Percentiles rank a stretch among this genome's conserved stretches.
Evolutionary conservation across 768 basidiomycete species (phyloP).

Genomic region (Tylopilus subfusipes): DNA sequence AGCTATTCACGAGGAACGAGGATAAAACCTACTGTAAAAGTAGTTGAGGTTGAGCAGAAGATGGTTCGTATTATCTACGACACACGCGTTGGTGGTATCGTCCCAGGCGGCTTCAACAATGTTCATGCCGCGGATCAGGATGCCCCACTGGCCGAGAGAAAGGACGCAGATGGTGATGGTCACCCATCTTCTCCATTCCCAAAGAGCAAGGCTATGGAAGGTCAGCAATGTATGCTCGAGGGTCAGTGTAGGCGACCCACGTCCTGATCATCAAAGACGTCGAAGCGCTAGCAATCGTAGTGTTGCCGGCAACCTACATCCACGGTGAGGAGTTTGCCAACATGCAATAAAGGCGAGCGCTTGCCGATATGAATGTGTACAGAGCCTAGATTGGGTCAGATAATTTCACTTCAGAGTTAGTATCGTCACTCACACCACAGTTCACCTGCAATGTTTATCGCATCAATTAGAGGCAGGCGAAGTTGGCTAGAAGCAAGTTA

Average conservation of each 20-base stretch:
- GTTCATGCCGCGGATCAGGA: slow-evolving; percentile 67
- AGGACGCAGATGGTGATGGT: slow-evolving; percentile 49
- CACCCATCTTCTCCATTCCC: slow-evolving; percentile 57
- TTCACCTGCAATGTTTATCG: slow-evolving; percentile 41
- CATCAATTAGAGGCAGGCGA: background rate
- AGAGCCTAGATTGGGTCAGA: slow-evolving; percentile 42
- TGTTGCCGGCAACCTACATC: slow-evolving; percentile 25
- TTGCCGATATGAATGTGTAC: slow-evolving; percentile 66
- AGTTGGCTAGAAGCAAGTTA: background rate
- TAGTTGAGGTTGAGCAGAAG: slow-evolving; percentile 60
- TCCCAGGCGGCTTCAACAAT: slow-evolving; percentile 59
- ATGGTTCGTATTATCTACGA: slow-evolving; percentile 51
- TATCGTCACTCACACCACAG: slow-evolving; percentile 45
- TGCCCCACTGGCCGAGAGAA: slow-evolving; percentile 60
- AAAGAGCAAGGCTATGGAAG: slow-evolving; percentile 58
- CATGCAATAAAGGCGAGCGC: slow-evolving; percentile 9
- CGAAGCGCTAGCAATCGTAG: slow-evolving; percentile 26
- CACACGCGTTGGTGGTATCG: slow-evolving; percentile 37
- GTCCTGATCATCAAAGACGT: slow-evolving; percentile 71
- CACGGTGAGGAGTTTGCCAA: background rate
- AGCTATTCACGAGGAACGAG: background rate
- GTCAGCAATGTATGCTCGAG: slow-evolving; percentile 20
- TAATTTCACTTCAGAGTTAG: background rate
- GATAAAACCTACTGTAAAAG: slow-evolving; percentile 58
- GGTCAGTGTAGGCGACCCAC: slow-evolving; percentile 30